A percentile compares a stretch with the other conserved stretches of the same genome.
Evolutionary conservation across 805 yeast species (phyloP).

Genomic region (Tetrapisispora phaffii): DNA sequence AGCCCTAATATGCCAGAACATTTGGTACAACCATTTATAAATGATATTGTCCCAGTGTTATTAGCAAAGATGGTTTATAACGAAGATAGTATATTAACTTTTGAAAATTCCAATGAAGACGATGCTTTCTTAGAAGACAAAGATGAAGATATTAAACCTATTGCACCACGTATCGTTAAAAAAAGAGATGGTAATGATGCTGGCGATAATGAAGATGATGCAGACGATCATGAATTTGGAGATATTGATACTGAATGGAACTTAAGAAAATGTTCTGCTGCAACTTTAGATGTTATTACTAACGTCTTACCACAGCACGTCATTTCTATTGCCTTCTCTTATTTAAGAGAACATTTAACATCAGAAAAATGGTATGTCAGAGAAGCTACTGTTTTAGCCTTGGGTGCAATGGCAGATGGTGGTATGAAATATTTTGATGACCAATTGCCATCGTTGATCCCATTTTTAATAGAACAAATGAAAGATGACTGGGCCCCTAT

Average conservation of each 20-base stretch:
- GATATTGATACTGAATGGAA: constrained; percentile 75
- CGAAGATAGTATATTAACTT: constrained; percentile 61
- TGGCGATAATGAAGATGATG: constrained; percentile 51
- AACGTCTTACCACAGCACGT: constrained; percentile 57
- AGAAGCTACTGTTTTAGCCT: constrained; percentile 87
- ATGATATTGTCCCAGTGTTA: constrained; percentile 62
- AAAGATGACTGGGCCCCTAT: constrained; percentile 73
- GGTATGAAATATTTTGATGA: constrained; percentile 61
- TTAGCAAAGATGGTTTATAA: constrained; percentile 79
- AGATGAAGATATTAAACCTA: constrained; percentile 82
- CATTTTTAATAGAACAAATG: constrained; percentile 73
- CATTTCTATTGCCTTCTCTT: constrained; percentile 58
- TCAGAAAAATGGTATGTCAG: constrained; percentile 78
- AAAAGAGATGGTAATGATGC: constrained; percentile 33
- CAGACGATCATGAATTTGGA: constrained; percentile 61
- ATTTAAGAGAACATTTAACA: constrained; percentile 58
- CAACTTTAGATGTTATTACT: constrained; percentile 78
- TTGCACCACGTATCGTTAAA: constrained; percentile 55
- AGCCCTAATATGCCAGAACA: constrained; percentile 43
- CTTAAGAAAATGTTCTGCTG: constrained; percentile 87
- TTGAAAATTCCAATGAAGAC: constrained; percentile 53
- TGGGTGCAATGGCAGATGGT: constrained; percentile 92
- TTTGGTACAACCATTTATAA: constrained; percentile 48
- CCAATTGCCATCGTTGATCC: constrained; percentile 71
- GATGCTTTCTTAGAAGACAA: constrained; percentile 71